Evolutionary conservation across 2,329 filamentous ascomycete species (phyloP), one percentile per base, ranked within the genome.

Genomic region (Myriosclerotinia scirpicola): DNA sequence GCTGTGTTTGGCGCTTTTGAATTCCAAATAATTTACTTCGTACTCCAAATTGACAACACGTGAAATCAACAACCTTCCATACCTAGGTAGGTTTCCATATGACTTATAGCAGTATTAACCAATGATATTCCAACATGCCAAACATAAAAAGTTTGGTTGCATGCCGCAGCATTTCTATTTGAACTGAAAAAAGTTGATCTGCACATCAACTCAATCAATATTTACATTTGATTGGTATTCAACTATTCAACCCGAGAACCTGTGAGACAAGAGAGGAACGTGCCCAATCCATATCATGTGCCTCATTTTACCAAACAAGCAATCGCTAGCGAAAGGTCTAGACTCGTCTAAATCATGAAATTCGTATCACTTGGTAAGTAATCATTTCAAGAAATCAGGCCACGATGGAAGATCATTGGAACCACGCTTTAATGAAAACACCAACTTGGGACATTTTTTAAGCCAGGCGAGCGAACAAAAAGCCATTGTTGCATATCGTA

Each of bases 301-400:
- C 26, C 42, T 42, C 50, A 44, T 48, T 30, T 2, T 14, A 55
- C 60, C 11, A 56, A 64, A 44, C 17, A 46, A 56, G 61, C 38
- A 64, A 48, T 15, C 46, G 26, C 34, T 56, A 56, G 53, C 61
- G 61, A 64, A 22, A 38, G 42, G 22, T 64, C 61, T 64, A 64
- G 61, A 64, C 52, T 56, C 40, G 26, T 44, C 61, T 46, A 64
- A 64, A 56, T 55, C 50, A 64, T 55, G 48, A 55, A 60, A 60
- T 60, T 50, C n/a, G 58, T 60, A 60, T 50, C n/a, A 48, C n/a
- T n/a, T n/a, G n/a, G n/a, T n/a, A n/a, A n/a, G n/a, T 48, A 8
- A 38, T 60, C 34, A 20, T 11, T 50, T 14, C 34, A 38, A 56
- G 26, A 64, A 64, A 64, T 64, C 61, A 64, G 61, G 61, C 61